Percentiles rank a stretch among this genome's conserved stretches.
These are phyloP conservation scores for Phytophthora boehmeriae DNA, from an alignment of 352 stramenopile species.

Conservation along the genomic window DNA sequence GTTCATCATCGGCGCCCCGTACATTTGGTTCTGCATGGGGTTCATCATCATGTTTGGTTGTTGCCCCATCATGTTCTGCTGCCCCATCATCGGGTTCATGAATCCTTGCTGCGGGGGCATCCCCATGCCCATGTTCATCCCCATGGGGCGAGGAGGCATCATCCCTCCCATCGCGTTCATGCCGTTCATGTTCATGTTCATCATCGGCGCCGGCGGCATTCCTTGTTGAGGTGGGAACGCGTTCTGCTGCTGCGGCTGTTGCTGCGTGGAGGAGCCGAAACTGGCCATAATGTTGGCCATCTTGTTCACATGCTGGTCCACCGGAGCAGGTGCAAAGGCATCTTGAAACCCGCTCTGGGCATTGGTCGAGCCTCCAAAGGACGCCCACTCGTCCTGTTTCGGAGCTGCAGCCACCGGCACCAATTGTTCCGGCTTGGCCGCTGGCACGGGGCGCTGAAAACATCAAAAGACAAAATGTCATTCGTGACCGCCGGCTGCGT, in stretches of 20 bases:
- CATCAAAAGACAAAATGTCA: conserved; percentile 80
- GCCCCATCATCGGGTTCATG: conserved; percentile 53
- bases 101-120: conserved; percentile 33
- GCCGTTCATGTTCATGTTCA: conserved; percentile 50
- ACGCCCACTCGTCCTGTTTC: conserved; percentile 78
- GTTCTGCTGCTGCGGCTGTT: conserved; percentile 34
- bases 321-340: conserved; percentile 50
- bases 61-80: conserved; percentile 45
- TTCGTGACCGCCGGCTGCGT: conserved; percentile 27
- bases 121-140: conserved; percentile 36
- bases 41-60: conserved; percentile 48
- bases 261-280: conserved; percentile 51
- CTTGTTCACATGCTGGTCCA: conserved; percentile 69
- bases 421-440: conserved; percentile 19
- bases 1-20: conserved; percentile 57
- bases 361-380: conserved; percentile 63
- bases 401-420: conserved; percentile 21
- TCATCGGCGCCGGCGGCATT: conserved; percentile 50
- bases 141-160: conserved; percentile 32
- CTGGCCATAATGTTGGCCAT: conserved; percentile 91
- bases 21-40: conserved; percentile 64
- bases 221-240: conserved; percentile 51
- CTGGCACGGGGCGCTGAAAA: conserved; percentile 49
- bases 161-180: conserved; percentile 42
- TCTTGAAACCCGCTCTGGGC: conserved; percentile 44